Percentiles rank a stretch among this genome's conserved stretches.
Evolutionary conservation across 1,284 basidiomycete species (phyloP).

Genomic region (Polyporus tsugae): DNA sequence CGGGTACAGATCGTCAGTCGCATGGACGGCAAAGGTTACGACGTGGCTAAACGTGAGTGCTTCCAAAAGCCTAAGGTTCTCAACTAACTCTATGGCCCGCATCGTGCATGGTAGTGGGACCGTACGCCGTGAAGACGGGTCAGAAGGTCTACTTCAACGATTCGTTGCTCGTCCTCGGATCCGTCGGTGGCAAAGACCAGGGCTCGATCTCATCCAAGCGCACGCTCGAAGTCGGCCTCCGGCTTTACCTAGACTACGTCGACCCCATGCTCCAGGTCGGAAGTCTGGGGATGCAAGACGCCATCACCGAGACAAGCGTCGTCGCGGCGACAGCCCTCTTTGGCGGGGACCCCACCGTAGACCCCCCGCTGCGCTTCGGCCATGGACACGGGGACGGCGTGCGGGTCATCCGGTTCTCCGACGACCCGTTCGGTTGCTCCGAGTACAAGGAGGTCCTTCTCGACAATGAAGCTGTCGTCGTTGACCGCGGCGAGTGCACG

Average conservation of each 20-base stretch:
- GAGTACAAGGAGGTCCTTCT: slow-evolving; percentile 58
- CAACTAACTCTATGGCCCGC: background rate
- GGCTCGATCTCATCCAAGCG: slow-evolving; percentile 23
- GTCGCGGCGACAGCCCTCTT: slow-evolving; percentile 75
- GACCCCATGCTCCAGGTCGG: slow-evolving; percentile 54
- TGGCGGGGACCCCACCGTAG: slow-evolving; percentile 64
- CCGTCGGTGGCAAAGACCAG: slow-evolving; percentile 38
- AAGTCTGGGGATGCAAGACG: slow-evolving; percentile 43
- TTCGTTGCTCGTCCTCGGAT: slow-evolving; percentile 57
- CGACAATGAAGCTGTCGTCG: slow-evolving; percentile 59
- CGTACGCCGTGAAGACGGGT: slow-evolving; percentile 80
- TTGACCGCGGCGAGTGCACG: slow-evolving; percentile 79
- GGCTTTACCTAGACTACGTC: slow-evolving; percentile 61
- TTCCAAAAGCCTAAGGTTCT: background rate
- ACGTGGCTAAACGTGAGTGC: slow-evolving; percentile 80
- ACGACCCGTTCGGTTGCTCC: slow-evolving; percentile 66
- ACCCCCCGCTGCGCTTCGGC: slow-evolving; percentile 52
- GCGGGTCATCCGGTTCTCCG: slow-evolving; percentile 55
- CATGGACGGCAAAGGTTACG: slow-evolving; percentile 87
- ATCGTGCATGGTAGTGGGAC: slow-evolving; percentile 69
- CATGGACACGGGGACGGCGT: slow-evolving; percentile 58
- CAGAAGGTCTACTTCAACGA: slow-evolving; percentile 87
- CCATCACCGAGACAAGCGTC: slow-evolving; percentile 55
- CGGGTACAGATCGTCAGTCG: slow-evolving; percentile 79
- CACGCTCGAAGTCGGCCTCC: slow-evolving; percentile 59